phyloP scores from a whole-genome alignment of 257 asterid species.

The Osmanthus fragrans region DNA sequence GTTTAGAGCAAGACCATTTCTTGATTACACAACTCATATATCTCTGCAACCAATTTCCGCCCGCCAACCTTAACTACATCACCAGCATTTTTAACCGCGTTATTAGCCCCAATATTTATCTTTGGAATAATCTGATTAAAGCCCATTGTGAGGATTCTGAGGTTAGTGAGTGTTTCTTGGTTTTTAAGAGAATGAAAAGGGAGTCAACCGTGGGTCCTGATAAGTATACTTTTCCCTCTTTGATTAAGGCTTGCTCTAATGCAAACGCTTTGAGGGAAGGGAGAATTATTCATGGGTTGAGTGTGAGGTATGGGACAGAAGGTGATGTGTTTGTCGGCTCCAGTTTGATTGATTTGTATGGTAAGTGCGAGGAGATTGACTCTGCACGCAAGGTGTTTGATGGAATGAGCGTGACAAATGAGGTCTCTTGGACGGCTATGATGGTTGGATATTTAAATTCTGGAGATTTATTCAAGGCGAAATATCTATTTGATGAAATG shows the following conservation, averaged over 20 bases:
- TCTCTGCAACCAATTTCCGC: conserved; percentile 36
- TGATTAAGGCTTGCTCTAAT: conserved; percentile 55
- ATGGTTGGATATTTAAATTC: conserved; percentile 49
- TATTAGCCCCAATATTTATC: conserved; percentile 47
- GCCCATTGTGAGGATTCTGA: conserved; percentile 42
- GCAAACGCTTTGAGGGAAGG: conserved; percentile 58
- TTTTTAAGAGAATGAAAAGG: conserved; percentile 48
- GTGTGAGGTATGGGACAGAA: conserved; percentile 53
- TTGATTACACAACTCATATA: conserved; percentile 53
- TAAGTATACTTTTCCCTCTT: conserved; percentile 58
- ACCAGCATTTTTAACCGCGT: conserved; percentile 51
- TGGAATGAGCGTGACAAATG: conserved; percentile 54
- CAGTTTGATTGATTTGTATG: conserved; percentile 68
- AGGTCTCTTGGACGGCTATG: conserved; percentile 74
- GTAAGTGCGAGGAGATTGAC: conserved; percentile 59
- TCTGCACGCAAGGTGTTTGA: conserved; percentile 61
- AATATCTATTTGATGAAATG: conserved; percentile 59
- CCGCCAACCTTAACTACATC: conserved; percentile 40
- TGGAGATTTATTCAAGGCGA: conserved; percentile 47
- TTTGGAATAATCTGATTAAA: conserved; percentile 65
- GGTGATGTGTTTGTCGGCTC: conserved; percentile 61
- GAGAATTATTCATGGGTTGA: conserved; percentile 51
- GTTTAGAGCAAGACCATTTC: conserved; percentile 61
- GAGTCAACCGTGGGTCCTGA: conserved; percentile 43
- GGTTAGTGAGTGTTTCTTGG: conserved; percentile 33